phyloP scores from a whole-genome alignment of 495 filamentous ascomycete species.

The Chaetomium fimeti region DNA sequence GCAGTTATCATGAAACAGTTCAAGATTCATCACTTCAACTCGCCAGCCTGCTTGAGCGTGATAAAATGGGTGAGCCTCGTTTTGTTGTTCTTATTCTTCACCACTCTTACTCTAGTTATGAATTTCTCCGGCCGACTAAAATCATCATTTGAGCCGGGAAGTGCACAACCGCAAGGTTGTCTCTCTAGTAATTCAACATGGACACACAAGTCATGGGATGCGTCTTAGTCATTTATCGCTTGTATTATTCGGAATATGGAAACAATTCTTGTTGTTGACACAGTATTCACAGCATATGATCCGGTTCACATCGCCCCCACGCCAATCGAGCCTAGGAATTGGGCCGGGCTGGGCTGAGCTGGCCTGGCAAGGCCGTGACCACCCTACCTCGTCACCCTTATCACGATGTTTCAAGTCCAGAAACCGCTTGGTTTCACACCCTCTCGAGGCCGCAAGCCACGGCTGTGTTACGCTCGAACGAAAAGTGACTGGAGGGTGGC shows the following conservation, averaged over 20 bases:
- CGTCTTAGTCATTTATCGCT: no score
- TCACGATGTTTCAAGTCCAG: not conserved
- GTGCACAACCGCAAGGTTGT: no score
- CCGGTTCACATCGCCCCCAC: no score
- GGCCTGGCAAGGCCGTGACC: not conserved
- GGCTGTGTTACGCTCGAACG: not conserved
- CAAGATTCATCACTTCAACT: not conserved
- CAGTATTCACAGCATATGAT: no score
- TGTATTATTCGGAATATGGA: no score
- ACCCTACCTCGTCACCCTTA: not conserved
- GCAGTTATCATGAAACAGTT: not conserved
- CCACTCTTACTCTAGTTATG: not conserved
- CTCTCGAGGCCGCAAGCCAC: not conserved
- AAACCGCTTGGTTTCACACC: not conserved
- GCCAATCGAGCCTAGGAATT: not conserved
- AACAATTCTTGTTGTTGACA: no score
- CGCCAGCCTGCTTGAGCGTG: not conserved
- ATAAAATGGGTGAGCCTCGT: not conserved
- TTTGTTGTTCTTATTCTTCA: not conserved
- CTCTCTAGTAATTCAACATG: no score
- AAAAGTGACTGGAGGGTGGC: not conserved
- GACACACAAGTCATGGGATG: no score
- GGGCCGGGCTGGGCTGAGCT: no score
- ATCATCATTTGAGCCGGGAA: no score
- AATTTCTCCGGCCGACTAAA: no score